Evolutionary conservation across 2,329 filamentous ascomycete genomes (phyloP).

Genomic region (Colletotrichum incanum): DNA sequence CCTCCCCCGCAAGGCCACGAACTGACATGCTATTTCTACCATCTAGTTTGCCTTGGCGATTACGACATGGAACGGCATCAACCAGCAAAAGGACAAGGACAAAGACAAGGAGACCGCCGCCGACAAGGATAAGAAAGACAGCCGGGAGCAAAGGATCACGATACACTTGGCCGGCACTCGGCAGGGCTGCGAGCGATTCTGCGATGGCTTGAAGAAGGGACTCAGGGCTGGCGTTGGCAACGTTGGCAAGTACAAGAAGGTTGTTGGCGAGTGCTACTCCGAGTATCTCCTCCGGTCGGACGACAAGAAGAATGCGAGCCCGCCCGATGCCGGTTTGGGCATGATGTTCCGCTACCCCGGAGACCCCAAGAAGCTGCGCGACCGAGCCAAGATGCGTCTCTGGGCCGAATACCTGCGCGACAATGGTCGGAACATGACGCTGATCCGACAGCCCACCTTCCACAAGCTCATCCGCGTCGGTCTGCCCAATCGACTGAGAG

Average conservation of each 20-base stretch:
- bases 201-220: slow-evolving; percentile 93
- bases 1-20: slow-evolving; percentile 6
- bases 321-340: slow-evolving; percentile 94
- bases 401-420: slow-evolving; percentile 98
- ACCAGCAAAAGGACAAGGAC: slow-evolving; percentile 64
- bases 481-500: slow-evolving; percentile 90
- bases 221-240: slow-evolving; percentile 89
- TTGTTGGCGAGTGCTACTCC: slow-evolving; percentile 90
- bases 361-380: slow-evolving; percentile 92
- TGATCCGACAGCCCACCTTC: slow-evolving; percentile 96
- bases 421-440: slow-evolving; percentile 92
- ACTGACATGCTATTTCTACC: slow-evolving; percentile 23
- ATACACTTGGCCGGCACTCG: slow-evolving; percentile 92
- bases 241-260: slow-evolving; percentile 85
- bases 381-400: slow-evolving; percentile 96
- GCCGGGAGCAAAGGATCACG: slow-evolving; percentile 86
- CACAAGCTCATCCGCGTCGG: slow-evolving; percentile 98
- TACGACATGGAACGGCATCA: slow-evolving; percentile 91
- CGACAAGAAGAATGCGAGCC: slow-evolving; percentile 73
- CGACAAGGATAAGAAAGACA: slow-evolving; percentile 56
- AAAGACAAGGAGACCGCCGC: slow-evolving; percentile 58
- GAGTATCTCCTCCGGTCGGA: slow-evolving; percentile 82
- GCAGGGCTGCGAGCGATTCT: slow-evolving; percentile 93
- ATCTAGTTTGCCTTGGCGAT: slow-evolving; percentile 88
- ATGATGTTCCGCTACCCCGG: slow-evolving; percentile 95